Conservation (phyloP, 2,329 filamentous ascomycete species). For the Aspergillus tanneri region DNA sequence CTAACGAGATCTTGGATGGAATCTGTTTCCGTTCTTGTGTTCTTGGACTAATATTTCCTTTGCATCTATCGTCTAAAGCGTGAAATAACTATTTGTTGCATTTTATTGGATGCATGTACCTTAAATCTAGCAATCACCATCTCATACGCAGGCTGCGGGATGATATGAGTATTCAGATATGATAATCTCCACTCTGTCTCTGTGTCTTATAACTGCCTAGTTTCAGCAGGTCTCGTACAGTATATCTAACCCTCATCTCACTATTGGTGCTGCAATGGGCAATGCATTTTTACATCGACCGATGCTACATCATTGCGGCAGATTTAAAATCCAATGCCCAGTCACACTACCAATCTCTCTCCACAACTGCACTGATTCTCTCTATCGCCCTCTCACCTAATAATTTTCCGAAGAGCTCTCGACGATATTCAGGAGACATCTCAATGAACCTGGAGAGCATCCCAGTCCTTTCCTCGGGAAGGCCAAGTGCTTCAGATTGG, state of each 20-base stretch:
- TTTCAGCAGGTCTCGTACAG: too few species aligned
- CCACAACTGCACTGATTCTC: constrained; percentile 53
- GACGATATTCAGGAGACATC: constrained; percentile 55
- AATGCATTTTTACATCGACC: not conserved
- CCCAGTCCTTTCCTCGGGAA: not conserved
- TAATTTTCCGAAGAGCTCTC: constrained; percentile 50
- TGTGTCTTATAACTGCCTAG: too few species aligned
- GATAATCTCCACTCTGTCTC: constrained; percentile 37
- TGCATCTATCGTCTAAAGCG: constrained; percentile 27
- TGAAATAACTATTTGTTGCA: constrained; percentile 31
- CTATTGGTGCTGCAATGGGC: not conserved
- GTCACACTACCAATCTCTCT: constrained; percentile 49
- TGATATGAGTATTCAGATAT: constrained; percentile 31
- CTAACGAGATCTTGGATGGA: constrained; percentile 6
- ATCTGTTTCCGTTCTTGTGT: constrained; percentile 6
- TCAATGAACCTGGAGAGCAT: constrained; percentile 51
- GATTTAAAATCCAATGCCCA: constrained; percentile 22
- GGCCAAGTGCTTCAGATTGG: not conserved
- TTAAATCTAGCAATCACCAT: constrained; percentile 28
- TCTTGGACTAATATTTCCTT: constrained; percentile 14
- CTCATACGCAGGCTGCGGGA: constrained; percentile 15
- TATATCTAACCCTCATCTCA: not conserved
- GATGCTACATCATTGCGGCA: not conserved
- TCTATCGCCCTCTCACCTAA: constrained; percentile 58
- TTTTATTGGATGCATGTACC: constrained; percentile 37